Conservation (phyloP, 129 eudicot genomes). For the Solidago caesia region DNA sequence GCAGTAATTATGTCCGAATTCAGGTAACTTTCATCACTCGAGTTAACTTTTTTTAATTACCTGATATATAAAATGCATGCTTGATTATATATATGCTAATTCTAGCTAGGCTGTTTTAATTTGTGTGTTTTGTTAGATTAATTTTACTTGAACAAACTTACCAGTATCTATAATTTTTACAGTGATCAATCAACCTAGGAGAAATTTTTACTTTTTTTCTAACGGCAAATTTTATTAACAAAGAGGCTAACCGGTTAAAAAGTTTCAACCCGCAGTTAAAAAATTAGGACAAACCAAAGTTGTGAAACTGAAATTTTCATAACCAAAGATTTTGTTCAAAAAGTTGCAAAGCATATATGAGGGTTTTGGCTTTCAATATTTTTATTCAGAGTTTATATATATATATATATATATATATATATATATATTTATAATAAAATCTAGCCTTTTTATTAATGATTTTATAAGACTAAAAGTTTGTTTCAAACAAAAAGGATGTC, state of each 20-base stretch:
- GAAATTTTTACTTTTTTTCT: too few species aligned
- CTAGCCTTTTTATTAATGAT: conserved; percentile 7
- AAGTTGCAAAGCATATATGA: not conserved
- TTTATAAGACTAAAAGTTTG: conserved; percentile 12
- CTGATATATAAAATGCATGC: too few species aligned
- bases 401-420: not conserved
- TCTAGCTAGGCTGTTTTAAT: too few species aligned
- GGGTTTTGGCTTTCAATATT: not conserved
- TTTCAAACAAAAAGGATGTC: conserved; percentile 10
- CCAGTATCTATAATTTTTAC: too few species aligned
- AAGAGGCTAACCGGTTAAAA: too few species aligned
- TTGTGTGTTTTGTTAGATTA: too few species aligned
- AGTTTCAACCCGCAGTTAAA: too few species aligned
- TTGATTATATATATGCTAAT: too few species aligned
- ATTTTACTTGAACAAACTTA: too few species aligned
- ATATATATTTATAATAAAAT: not conserved
- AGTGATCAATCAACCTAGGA: too few species aligned
- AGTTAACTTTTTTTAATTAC: not conserved
- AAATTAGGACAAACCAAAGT: not conserved
- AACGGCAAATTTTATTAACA: too few species aligned
- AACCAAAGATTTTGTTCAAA: conserved; percentile 9
- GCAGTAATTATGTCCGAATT: conserved; percentile 64
- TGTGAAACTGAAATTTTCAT: not conserved
- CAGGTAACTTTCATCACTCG: conserved; percentile 40
- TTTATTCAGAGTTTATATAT: not conserved